Evolutionary conservation across 352 stramenopile species (phyloP), one percentile per base, ranked within the genome.

Genomic region (Phytophthora sansomeana): DNA sequence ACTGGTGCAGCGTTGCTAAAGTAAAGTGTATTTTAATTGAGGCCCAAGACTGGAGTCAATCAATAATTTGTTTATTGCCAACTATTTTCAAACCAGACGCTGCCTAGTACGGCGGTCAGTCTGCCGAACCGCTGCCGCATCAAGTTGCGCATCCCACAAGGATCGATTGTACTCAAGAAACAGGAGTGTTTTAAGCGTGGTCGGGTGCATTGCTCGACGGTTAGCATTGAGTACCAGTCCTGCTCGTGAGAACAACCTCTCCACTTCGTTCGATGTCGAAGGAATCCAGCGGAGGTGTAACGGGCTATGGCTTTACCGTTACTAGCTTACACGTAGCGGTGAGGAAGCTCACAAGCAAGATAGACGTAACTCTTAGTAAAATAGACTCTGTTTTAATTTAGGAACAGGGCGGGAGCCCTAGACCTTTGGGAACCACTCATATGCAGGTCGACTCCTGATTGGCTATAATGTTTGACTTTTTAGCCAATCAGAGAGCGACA

Each of bases 21-120:
- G 6, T 11, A 36, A 36, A 36, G 6, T 36, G 32, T 36, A 11
- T 11, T 36, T 36, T 36, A 36, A 36, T 36, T 36, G 32, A 36
- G 32, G 6, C 6, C 32, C 32, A 36, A 36, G n/a, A 36, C 6
- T 6, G 32, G 24, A 2, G 38, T 58, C 51, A 58, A 49, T 41
- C 36, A 58, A 58, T 49, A 41, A 58, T 49, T 58, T 38, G 51
- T 58, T 58, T 58, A 38, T 58, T 58, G 17, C 3, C 33, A 58
- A 36, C 9, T 48, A 39, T 38, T 28, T 24, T 56, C 49, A 56
- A 26, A 14, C 21, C 13, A 35, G 6, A 14, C 32, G 9, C 38
- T 49, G 38, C 26, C 26, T 17, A 8, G 16, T 48, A 19, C 11
- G 3, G 3, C 26, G 24, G 0, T 17, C 3, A 1, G 38, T 4